Evolutionary conservation across 441 rosid species (phyloP).

Genomic region (Erodium moschatum): DNA sequence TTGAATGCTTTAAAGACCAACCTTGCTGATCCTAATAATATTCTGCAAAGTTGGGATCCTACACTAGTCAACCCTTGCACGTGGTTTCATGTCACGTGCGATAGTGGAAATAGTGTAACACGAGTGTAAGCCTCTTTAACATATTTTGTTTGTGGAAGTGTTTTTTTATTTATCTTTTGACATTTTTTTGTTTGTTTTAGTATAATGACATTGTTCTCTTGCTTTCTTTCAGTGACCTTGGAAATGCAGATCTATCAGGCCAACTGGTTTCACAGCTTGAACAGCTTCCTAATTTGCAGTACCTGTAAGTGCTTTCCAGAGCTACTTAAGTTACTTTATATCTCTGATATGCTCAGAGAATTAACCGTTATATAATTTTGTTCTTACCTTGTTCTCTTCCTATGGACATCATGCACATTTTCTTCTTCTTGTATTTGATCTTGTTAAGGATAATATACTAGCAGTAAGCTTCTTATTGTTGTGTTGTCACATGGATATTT

Average conservation of each 20-base stretch:
- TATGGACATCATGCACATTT: not conserved
- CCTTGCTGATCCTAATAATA: conserved; percentile 73
- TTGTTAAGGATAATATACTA: not conserved
- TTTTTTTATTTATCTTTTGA: not conserved
- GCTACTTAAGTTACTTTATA: conserved; percentile 2
- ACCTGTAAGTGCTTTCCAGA: conserved; percentile 46
- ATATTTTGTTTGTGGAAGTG: conserved; percentile 7
- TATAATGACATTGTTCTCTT: not conserved
- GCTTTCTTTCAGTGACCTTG: conserved; percentile 56
- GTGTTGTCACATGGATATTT: too few relatives aligned
- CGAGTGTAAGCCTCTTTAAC: conserved; percentile 53
- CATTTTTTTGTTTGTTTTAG: not conserved
- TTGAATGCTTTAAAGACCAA: conserved; percentile 66
- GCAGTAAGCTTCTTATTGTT: not conserved
- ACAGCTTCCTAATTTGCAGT: conserved; percentile 74
- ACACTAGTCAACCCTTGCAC: conserved; percentile 98
- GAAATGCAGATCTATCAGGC: conserved; percentile 87
- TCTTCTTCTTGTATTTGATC: not conserved
- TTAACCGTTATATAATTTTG: not conserved
- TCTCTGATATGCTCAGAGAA: not conserved
- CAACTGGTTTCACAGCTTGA: conserved; percentile 87
- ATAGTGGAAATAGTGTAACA: conserved; percentile 84
- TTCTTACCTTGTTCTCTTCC: not conserved
- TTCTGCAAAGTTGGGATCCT: conserved; percentile 98
- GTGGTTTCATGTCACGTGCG: conserved; percentile 97